Evolutionary conservation across 306 rosid genomes (phyloP), one percentile per base, ranked within the genome.

Genomic region (Purshia tridentata): DNA sequence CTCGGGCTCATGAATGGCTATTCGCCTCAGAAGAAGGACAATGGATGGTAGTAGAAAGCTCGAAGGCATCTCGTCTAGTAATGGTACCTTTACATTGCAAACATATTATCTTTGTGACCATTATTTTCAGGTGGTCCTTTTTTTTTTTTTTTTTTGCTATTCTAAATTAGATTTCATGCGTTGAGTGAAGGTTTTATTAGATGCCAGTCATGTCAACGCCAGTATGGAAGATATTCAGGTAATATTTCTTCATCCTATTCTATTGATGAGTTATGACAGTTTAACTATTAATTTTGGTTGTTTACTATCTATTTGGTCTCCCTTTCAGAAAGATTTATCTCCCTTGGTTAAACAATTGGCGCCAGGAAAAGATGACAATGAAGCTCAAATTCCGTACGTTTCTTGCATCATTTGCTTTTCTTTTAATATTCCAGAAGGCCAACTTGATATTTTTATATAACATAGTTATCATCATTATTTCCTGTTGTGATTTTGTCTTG

Each of bases 1-100:
- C 78, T 58, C 92, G 98, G 49, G 87, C 88, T 55, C 90, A 75
- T 29, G 98, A 93, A 70, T 93, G 98, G 98, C 87, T 94, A 68
- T 94, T 91, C 87, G 81, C 85, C 76, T 94, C 98, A 60, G 95
- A 89, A 86, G 98, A 94, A 80, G 98, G 98, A 57, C 96, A 91
- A 76, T 94, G 98, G 98, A 84, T 84, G 94, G 92, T 94, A 14
- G 97, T 91, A 65, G 93, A 86, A 80, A 89, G 94, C 81, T 86
- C 98, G 58, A 88, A 89, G 82, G 87, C 97, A 41, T 92, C 97
- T 82, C 97, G 97, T 61, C 94, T 94, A 14, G 82, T 91, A 78
- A 89, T 91, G 97, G 98, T 94, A 86, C 49, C 29, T 56, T 59
- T 59, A 39, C 54, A 16, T 51, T 19, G 12, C 35, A 41, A 10